Base-by-base conservation (phyloP, 2,329 filamentous ascomycete species). In the Achaetomium macrosporum region DNA sequence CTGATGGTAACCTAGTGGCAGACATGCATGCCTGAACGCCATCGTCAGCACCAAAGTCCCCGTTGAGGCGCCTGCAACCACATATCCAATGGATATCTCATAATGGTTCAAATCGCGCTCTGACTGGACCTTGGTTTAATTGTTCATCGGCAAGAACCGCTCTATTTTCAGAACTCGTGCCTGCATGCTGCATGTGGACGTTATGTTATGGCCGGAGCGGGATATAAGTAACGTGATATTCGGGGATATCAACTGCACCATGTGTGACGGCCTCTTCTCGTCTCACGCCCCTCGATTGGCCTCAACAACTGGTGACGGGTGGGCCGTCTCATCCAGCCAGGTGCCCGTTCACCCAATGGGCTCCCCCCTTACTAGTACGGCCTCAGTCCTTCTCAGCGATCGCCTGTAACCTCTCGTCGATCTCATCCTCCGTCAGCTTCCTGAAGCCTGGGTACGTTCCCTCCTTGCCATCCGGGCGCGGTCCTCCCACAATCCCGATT, bases 401-500 rank as follows among this genome's bases (percentile, higher is more conserved):
- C 52, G 92, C 90, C 74, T 97, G 91, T 76, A 99, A 82, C 73
- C 93, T 83, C 75, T 97, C 93, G 66, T 99, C 93, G 71, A 99
- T 96, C 82, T 99, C 92, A 35, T 97, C 91, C 73, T 96, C 92
- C 30, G 88, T 95, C 71, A 99, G 79, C 63, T 85, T 87, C 69
- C 91, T 84, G 79, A 99, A 99, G 57, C 77, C 78, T 46, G 85
- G 73, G 65, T 89, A 81, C 58, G 85, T 87, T 60, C 89, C 90
- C 69, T 95, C 88, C 73, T 88, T 80, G 61, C 91, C 92, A 67
- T 95, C 89, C 54, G 77, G 73, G 65, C 83, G 81, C 53, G 92
- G 91, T 30, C 90, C 92, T 61, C 93, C 93, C 50, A 96, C 93
- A 67, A 99, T 91, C 59, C 93, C 93, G 73, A 99, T 89, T 76